phyloP scores from a whole-genome alignment of 2,329 filamentous ascomycete genomes.

The Trichoderma lentiforme region DNA sequence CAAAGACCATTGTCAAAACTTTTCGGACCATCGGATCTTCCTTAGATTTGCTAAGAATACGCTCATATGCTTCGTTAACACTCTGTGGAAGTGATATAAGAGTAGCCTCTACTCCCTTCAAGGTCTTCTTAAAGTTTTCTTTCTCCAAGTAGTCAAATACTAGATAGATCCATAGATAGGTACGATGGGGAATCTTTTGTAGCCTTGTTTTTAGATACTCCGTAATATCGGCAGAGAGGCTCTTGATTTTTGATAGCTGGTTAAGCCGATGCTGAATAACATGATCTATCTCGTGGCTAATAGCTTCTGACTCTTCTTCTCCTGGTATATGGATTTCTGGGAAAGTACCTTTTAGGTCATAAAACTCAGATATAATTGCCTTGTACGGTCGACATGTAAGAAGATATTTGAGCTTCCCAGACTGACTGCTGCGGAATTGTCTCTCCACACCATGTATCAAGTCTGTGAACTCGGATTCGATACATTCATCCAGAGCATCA shows the following conservation, averaged over 20 bases:
- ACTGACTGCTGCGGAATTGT: no score
- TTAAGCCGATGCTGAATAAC: constrained; percentile 33
- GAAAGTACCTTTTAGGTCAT: constrained; percentile 12
- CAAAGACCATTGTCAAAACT: no score
- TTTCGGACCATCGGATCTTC: background rate
- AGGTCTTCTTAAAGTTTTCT: background rate
- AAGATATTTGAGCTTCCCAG: no score
- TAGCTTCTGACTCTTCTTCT: constrained; percentile 34
- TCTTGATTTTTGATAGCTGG: background rate
- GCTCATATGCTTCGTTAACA: constrained; percentile 30
- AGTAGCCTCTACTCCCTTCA: background rate
- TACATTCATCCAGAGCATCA: no score
- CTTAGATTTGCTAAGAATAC: constrained; percentile 26
- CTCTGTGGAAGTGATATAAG: constrained; percentile 27
- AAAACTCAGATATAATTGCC: constrained; percentile 24
- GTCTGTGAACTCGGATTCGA: no score
- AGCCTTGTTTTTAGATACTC: background rate
- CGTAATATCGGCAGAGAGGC: constrained; percentile 1
- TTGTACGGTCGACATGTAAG: constrained; percentile 37
- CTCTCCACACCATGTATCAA: no score
- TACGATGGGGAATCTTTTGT: constrained; percentile 27
- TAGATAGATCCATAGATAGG: constrained; percentile 38
- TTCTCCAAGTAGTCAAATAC: constrained; percentile 31
- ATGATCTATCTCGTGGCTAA: constrained; percentile 34
- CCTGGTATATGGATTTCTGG: constrained; percentile 34